phyloP scores from a whole-genome alignment of 1,284 basidiomycete species.

The Leccinum glutinopallens region DNA sequence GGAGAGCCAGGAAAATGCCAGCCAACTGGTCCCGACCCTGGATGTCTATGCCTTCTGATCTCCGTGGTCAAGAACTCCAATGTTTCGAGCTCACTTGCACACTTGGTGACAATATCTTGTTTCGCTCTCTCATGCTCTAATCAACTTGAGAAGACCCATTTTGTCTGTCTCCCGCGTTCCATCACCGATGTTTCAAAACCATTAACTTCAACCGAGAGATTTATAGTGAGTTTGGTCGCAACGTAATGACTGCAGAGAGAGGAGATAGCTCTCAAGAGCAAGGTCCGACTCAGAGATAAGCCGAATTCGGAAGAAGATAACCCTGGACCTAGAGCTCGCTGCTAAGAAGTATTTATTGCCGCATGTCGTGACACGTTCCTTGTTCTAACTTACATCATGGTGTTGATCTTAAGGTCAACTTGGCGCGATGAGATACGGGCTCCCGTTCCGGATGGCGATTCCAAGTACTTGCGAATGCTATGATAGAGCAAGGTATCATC shows the following conservation, averaged over 20 bases:
- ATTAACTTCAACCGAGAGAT: conserved; percentile 6
- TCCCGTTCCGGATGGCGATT: neutral
- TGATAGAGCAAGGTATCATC: neutral
- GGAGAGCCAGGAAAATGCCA: neutral
- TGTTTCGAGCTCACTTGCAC: neutral
- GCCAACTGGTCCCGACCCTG: neutral
- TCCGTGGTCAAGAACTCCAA: conserved; percentile 7
- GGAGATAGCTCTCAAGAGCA: neutral
- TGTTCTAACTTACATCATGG: neutral
- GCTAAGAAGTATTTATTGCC: neutral
- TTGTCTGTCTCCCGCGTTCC: neutral
- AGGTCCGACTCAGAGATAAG: conserved; percentile 1
- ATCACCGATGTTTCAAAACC: conserved; percentile 12
- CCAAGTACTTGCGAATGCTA: neutral
- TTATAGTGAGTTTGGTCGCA: neutral
- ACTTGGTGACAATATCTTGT: neutral
- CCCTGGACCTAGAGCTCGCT: neutral
- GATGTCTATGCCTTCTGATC: neutral
- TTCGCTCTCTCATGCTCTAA: conserved; percentile 3
- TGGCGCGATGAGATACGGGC: neutral
- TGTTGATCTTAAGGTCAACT: neutral
- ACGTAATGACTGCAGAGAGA: neutral
- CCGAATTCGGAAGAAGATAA: conserved; percentile 1
- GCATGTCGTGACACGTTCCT: neutral
- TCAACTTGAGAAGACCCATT: conserved; percentile 1